Conservation (phyloP, 23 red algal species). For the Cyanidioschyzon merolae region DNA sequence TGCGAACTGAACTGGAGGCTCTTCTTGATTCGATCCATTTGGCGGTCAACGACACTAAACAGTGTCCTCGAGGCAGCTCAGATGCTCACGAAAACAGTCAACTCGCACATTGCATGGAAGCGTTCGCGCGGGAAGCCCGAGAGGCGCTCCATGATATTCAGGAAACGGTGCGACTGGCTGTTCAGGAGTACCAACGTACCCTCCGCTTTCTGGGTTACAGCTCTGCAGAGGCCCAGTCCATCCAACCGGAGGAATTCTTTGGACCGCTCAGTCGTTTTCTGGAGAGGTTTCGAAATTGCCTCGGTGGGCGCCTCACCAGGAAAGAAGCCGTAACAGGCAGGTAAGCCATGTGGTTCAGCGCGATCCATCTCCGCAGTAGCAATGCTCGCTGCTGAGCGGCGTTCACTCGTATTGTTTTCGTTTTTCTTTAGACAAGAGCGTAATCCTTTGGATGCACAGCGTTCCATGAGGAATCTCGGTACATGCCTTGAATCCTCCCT, state of each 20-base stretch:
- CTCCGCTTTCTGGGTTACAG: conserved; percentile 1
- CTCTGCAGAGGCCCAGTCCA: neutral
- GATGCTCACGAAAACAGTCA: neutral
- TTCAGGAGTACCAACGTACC: neutral
- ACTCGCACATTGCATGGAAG: neutral
- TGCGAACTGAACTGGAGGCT: conserved; percentile 3
- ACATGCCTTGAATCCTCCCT: conserved; percentile 42
- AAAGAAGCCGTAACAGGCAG: too few species aligned
- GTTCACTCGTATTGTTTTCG: neutral
- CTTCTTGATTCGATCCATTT: neutral
- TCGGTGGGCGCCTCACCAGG: neutral
- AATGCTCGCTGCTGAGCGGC: too few species aligned
- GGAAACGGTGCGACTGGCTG: neutral
- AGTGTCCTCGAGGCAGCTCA: neutral
- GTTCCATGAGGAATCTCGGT: neutral
- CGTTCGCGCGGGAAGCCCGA: neutral
- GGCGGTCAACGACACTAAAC: neutral
- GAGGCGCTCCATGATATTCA: conserved; percentile 1
- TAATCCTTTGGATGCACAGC: neutral
- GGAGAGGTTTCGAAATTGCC: neutral
- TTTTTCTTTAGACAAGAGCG: neutral
- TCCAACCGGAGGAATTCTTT: conserved; percentile 4
- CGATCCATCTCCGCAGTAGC: too few species aligned
- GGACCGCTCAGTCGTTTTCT: neutral
- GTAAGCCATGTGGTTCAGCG: too few species aligned